Conservation (phyloP, 192 early-diverging fungal species). For the Lobulomyces angularis region DNA sequence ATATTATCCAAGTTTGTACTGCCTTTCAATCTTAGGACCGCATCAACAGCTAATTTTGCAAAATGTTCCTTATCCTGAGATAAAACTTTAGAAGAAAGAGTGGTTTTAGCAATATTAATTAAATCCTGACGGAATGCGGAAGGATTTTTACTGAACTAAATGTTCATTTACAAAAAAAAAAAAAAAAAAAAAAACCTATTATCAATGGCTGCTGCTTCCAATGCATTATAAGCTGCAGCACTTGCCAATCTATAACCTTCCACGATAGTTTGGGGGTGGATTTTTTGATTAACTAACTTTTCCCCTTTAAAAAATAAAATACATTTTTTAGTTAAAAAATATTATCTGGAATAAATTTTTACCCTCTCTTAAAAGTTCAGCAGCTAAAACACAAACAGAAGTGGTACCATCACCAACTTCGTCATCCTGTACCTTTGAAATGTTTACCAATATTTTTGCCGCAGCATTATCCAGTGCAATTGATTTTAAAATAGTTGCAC, state of each 20-base stretch:
- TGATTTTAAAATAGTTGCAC: constrained; percentile 96
- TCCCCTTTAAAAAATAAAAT: too few species aligned
- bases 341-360: too few species aligned
- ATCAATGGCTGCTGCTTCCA: constrained; percentile 70
- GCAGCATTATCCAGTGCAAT: constrained; percentile 97
- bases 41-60: constrained; percentile 88
- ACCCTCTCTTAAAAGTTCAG: constrained; percentile 87
- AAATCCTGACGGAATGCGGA: constrained; percentile 75
- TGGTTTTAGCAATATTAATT: constrained; percentile 95
- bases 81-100: constrained; percentile 91
- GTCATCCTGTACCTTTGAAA: constrained; percentile 99
- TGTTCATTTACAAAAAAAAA: neutral
- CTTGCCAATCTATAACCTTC: constrained; percentile 89
- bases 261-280: constrained; percentile 96
- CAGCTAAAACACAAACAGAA: constrained; percentile 92
- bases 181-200: constrained; percentile 29
- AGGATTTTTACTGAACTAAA: constrained; percentile 32
- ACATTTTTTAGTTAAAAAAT: too few species aligned
- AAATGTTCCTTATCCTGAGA: constrained; percentile 95
- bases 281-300: constrained; percentile 78
- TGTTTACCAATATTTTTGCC: constrained; percentile 90
- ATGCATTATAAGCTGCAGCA: constrained; percentile 64
- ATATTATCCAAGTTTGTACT: constrained; percentile 96
- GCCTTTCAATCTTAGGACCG: constrained; percentile 85
- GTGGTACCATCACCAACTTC: constrained; percentile 99